phyloP scores from a whole-genome alignment of 495 filamentous ascomycete species.

The Penicillium macrosclerotiorum region DNA sequence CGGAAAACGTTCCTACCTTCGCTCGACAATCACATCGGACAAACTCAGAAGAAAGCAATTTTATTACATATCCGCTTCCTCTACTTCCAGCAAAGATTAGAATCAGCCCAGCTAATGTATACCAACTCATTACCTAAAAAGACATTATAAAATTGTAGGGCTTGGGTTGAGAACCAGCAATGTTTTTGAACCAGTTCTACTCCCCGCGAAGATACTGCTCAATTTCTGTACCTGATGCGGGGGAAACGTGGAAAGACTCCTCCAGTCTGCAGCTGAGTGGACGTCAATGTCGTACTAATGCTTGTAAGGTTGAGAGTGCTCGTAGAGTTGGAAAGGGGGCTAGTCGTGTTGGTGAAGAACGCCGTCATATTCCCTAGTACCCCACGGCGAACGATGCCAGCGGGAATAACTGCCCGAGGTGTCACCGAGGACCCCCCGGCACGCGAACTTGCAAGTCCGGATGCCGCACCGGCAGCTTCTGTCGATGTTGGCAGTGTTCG shows the following conservation, averaged over 20 bases:
- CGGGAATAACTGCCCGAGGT: background rate
- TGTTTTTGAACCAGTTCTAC: too few relatives aligned
- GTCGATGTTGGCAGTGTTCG: background rate
- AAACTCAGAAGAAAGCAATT: background rate
- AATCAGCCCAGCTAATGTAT: background rate
- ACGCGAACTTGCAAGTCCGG: background rate
- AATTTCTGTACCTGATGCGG: background rate
- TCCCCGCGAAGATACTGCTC: background rate
- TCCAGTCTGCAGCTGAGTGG: background rate
- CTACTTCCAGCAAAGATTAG: background rate
- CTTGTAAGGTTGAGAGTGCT: background rate
- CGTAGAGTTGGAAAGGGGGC: background rate
- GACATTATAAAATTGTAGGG: too few relatives aligned
- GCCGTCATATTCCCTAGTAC: slow-evolving; percentile 7
- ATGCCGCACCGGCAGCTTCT: background rate
- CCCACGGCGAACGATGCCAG: slow-evolving; percentile 6
- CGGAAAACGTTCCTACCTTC: too few relatives aligned
- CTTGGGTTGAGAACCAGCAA: background rate
- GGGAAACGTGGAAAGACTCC: background rate
- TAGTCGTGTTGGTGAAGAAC: slow-evolving; percentile 9
- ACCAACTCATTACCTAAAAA: background rate
- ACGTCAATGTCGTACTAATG: background rate
- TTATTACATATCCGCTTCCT: slow-evolving; percentile 2
- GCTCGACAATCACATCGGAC: background rate
- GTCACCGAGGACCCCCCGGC: background rate